Percentiles rank a stretch among this genome's conserved stretches.
Conservation (phyloP, 306 rosid genomes). For the Quercus wislizeni region DNA sequence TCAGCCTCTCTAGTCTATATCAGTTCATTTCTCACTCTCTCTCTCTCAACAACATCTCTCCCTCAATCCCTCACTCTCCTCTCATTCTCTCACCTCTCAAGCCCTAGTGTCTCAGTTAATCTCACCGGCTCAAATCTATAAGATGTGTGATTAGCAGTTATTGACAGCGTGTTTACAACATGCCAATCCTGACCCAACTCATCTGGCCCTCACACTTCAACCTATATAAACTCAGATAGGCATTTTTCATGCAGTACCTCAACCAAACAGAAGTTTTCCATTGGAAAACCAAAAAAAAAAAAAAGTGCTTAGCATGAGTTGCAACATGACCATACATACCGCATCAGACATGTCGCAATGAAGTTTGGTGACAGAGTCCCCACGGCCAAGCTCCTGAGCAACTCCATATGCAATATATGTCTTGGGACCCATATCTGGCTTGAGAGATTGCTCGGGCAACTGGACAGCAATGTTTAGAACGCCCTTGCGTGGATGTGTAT, state of each 20-base stretch:
- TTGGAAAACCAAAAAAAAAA: not conserved
- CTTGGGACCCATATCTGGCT: slow-evolving; percentile 70
- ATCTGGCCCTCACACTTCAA: not conserved
- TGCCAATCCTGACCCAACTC: not conserved
- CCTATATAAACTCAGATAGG: not conserved
- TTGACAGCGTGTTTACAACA: no score
- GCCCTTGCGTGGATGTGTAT: slow-evolving; percentile 60
- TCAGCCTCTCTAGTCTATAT: no score
- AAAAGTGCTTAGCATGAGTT: not conserved
- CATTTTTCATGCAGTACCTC: not conserved
- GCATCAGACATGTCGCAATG: slow-evolving; percentile 72
- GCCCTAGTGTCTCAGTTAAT: no score
- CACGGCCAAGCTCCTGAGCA: slow-evolving; percentile 53
- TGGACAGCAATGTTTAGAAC: slow-evolving; percentile 53
- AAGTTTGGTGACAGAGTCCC: slow-evolving; percentile 64
- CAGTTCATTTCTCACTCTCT: no score
- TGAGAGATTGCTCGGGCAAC: slow-evolving; percentile 44
- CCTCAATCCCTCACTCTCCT: no score
- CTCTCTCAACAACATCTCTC: no score
- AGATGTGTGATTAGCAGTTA: no score
- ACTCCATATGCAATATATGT: slow-evolving; percentile 64
- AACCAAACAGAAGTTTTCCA: not conserved
- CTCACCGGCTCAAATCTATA: no score
- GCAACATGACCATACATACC: slow-evolving; percentile 33
- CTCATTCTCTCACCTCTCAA: no score